Evolutionary conservation across 2,329 filamentous ascomycete species (phyloP).

Genomic region (Botrytis squamosa): DNA sequence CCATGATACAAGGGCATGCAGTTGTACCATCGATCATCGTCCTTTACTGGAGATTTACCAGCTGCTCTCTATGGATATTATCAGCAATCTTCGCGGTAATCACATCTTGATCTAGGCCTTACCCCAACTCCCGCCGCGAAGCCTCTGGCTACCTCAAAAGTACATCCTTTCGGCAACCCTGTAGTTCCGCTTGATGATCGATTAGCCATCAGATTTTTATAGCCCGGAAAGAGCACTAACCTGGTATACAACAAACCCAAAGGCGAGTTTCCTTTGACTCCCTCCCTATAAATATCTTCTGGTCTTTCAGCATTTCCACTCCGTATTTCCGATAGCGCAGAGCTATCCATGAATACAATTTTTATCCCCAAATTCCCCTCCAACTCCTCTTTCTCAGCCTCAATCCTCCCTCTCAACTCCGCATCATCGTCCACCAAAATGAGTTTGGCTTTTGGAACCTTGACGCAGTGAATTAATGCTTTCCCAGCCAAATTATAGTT

Average conservation of each 20-base stretch:
- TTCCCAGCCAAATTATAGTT: conserved; percentile 67
- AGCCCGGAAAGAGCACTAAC: conserved; percentile 36
- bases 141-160: conserved; percentile 52
- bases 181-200: conserved; percentile 61
- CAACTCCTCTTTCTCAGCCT: conserved; percentile 55
- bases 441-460: conserved; percentile 54
- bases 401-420: conserved; percentile 52
- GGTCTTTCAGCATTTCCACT: conserved; percentile 51
- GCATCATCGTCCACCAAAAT: conserved; percentile 58
- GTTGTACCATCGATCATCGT: conserved; percentile 65
- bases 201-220: not conserved
- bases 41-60: conserved; percentile 21
- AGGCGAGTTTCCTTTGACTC: conserved; percentile 53
- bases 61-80: not conserved
- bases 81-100: not conserved
- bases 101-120: not conserved
- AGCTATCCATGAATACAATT: conserved; percentile 52
- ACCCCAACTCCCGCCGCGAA: conserved; percentile 37
- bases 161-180: conserved; percentile 69
- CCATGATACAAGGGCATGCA: conserved; percentile 47
- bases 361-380: conserved; percentile 49
- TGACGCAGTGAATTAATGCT: conserved; percentile 64
- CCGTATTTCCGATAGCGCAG: conserved; percentile 48
- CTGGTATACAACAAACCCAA: conserved; percentile 69
- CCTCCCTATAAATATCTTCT: conserved; percentile 53